Percentiles rank a stretch among this genome's conserved stretches.
Conservation (phyloP, 257 asterid genomes). For the Solanum dulcamara region DNA sequence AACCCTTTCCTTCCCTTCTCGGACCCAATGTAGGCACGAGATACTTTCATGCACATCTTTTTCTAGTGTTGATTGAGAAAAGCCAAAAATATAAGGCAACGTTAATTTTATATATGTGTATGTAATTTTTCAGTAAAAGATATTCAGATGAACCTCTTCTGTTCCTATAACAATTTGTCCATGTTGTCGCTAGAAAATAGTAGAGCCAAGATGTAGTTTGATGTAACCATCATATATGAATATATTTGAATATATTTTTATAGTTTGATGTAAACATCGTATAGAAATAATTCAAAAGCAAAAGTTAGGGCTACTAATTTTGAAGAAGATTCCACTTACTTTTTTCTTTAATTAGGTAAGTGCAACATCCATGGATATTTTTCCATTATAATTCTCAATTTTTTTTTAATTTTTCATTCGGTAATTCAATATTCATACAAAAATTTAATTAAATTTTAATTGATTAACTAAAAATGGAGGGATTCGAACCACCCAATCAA, state of each 20-base stretch:
- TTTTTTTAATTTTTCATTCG: too few species aligned
- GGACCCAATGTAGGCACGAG: accelerated
- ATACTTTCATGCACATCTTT: background rate
- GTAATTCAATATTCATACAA: background rate
- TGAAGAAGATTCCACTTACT: background rate
- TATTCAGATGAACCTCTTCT: background rate
- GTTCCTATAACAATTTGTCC: background rate
- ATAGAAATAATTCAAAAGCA: background rate
- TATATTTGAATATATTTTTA: background rate
- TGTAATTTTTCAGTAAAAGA: background rate
- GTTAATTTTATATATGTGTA: background rate
- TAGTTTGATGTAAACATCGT: background rate
- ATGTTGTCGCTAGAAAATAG: background rate
- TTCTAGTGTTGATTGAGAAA: background rate
- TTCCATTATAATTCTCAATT: background rate
- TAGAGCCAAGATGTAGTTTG: background rate
- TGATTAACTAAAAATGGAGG: background rate
- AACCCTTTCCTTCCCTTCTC: background rate
- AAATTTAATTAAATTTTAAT: background rate
- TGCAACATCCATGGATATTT: background rate
- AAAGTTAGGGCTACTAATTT: background rate
- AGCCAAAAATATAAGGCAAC: background rate
- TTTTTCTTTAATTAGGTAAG: background rate
- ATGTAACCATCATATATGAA: background rate
- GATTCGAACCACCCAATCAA: background rate